These are phyloP conservation scores for Lachnellula arida DNA, from an alignment of 2,329 filamentous ascomycete genomes.

Conservation along the genomic window DNA sequence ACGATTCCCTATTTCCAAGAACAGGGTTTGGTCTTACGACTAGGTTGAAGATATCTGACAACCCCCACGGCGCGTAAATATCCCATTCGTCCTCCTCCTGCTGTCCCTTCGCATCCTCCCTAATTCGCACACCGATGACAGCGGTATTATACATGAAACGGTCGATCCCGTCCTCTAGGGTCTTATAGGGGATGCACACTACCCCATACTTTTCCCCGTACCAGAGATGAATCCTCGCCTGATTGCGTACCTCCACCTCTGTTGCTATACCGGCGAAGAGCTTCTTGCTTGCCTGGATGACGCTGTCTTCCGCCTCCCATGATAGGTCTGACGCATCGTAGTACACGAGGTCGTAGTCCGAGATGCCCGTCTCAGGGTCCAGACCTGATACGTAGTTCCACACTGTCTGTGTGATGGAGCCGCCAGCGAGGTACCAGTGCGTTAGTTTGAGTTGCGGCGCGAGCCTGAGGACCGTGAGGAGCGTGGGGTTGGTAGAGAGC, in stretches of 20 bases:
- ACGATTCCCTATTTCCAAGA: not conserved
- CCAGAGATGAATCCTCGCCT: not conserved
- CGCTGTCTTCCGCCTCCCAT: not conserved
- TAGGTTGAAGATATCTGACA: not conserved
- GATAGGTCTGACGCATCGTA: not conserved
- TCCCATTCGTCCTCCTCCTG: not conserved
- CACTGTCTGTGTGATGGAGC: not conserved
- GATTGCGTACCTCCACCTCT: not conserved
- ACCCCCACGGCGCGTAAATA: not conserved
- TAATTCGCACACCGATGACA: not conserved
- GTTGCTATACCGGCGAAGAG: not conserved
- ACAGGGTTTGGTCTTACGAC: not conserved
- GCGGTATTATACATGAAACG: not conserved
- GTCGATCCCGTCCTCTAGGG: not conserved
- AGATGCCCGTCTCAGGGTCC: not conserved
- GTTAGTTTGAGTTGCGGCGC: not conserved
- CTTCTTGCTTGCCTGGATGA: not conserved
- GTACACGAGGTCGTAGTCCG: not conserved
- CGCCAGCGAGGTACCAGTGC: not conserved
- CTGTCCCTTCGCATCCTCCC: not conserved
- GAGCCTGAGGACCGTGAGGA: not conserved
- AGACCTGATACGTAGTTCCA: not conserved
- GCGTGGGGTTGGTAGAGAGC: not conserved
- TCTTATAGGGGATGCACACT: not conserved
- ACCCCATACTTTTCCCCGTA: not conserved